These are phyloP conservation scores for Boletus reticulatus DNA, from an alignment of 768 basidiomycete genomes.

Conservation along the genomic window DNA sequence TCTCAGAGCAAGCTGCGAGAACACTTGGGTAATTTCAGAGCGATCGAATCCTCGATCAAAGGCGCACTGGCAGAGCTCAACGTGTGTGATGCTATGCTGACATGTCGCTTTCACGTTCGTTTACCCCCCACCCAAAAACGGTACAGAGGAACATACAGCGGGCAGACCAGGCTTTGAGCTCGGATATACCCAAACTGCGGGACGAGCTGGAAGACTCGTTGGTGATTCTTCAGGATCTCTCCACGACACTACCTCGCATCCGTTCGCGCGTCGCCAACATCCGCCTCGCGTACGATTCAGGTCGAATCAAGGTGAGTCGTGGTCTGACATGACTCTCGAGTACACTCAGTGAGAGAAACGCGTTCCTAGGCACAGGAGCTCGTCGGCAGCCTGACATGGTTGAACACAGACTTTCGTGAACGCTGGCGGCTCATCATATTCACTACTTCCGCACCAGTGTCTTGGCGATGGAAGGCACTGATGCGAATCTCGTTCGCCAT, in stretches of 20 bases:
- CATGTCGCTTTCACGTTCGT: not conserved
- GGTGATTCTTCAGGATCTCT: constrained; percentile 54
- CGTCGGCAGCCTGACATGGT: constrained; percentile 65
- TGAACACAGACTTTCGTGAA: constrained; percentile 76
- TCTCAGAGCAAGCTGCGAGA: constrained; percentile 61
- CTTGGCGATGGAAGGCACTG: constrained; percentile 63
- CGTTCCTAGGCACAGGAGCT: constrained; percentile 56
- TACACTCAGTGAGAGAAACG: not conserved
- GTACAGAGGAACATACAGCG: constrained; percentile 55
- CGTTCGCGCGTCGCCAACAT: constrained; percentile 62
- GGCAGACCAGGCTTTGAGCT: constrained; percentile 54
- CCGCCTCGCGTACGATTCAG: constrained; percentile 66
- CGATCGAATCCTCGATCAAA: constrained; percentile 66
- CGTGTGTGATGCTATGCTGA: constrained; percentile 34
- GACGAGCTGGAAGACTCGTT: constrained; percentile 60
- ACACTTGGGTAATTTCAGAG: constrained; percentile 70
- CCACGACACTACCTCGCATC: constrained; percentile 57
- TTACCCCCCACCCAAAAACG: not conserved
- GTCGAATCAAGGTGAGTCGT: constrained; percentile 56
- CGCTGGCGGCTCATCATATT: constrained; percentile 76
- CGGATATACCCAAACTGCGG: constrained; percentile 62
- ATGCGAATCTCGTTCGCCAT: constrained; percentile 61
- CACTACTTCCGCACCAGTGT: constrained; percentile 68
- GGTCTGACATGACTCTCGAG: not conserved
- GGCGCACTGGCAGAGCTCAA: constrained; percentile 61